Conservation (phyloP, 768 basidiomycete genomes). For the Lanmaoa rubissima region DNA sequence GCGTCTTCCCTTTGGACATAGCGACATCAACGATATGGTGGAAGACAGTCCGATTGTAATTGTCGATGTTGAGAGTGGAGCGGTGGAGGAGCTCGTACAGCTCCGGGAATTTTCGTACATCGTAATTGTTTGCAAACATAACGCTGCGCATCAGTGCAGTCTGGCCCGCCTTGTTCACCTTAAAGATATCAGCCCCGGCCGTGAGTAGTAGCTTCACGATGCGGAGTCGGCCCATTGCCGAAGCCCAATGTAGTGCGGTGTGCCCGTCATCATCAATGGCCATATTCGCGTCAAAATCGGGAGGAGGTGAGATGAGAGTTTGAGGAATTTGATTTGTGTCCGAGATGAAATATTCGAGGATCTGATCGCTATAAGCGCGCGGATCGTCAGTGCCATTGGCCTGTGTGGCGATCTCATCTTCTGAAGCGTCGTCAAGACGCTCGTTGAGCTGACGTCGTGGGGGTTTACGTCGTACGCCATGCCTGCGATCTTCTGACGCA, state of each 20-base stretch:
- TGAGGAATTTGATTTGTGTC: slow-evolving; percentile 91
- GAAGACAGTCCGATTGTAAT: slow-evolving; percentile 95
- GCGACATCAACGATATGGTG: slow-evolving; percentile 98
- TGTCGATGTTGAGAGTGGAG: slow-evolving; percentile 99
- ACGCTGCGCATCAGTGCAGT: slow-evolving; percentile 98
- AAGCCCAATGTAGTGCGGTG: slow-evolving; percentile 96
- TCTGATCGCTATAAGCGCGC: slow-evolving; percentile 88
- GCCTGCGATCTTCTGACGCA: slow-evolving; percentile 26
- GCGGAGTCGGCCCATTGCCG: slow-evolving; percentile 96
- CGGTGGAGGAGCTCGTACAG: slow-evolving; percentile 95
- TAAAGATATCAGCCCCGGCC: slow-evolving; percentile 95
- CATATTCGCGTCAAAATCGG: slow-evolving; percentile 93
- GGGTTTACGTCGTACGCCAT: slow-evolving; percentile 46
- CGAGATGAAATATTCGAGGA: slow-evolving; percentile 98
- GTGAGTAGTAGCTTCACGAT: slow-evolving; percentile 93
- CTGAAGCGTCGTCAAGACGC: slow-evolving; percentile 44
- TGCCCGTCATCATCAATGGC: slow-evolving; percentile 98
- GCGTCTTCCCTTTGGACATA: slow-evolving; percentile 95
- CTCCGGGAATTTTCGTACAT: slow-evolving; percentile 97
- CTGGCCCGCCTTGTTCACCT: slow-evolving; percentile 94
- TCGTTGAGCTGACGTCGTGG: slow-evolving; percentile 48
- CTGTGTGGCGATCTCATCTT: slow-evolving; percentile 38
- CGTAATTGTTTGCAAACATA: slow-evolving; percentile 99
- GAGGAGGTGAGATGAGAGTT: slow-evolving; percentile 81
- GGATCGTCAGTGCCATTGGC: slow-evolving; percentile 51